A percentile compares a stretch with the other conserved stretches of the same genome.
These are phyloP conservation scores for Rhynchosporium graminicola DNA, from an alignment of 2,329 filamentous ascomycete genomes.

Conservation along the genomic window DNA sequence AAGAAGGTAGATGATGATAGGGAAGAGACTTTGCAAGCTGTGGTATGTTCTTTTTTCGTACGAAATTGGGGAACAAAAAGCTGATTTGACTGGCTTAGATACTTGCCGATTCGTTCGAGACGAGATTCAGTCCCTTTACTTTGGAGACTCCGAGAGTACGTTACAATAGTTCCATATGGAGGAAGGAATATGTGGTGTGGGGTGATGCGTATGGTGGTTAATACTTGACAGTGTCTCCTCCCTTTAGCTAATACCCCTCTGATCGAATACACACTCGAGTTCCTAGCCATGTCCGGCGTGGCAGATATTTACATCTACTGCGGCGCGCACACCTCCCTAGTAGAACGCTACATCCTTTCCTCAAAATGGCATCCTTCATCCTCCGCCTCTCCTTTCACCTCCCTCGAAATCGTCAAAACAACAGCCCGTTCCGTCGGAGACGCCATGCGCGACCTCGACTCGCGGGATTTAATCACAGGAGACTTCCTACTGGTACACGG, in stretches of 20 bases:
- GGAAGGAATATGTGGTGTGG: not conserved
- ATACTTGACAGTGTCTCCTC: conserved; percentile 72
- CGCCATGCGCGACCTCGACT: conserved; percentile 90
- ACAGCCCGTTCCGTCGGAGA: conserved; percentile 88
- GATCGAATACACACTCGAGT: conserved; percentile 97
- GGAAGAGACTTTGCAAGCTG: conserved; percentile 42
- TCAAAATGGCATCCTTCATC: conserved; percentile 75
- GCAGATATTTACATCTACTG: conserved; percentile 92
- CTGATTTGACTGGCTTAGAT: conserved; percentile 55
- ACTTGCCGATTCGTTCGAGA: conserved; percentile 92
- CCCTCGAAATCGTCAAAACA: conserved; percentile 80
- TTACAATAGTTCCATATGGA: conserved; percentile 25
- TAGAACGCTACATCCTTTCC: conserved; percentile 81
- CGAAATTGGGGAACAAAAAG: not conserved
- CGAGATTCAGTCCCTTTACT: conserved; percentile 86
- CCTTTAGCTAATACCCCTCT: conserved; percentile 91
- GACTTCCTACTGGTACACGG: conserved; percentile 94
- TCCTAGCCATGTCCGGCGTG: conserved; percentile 92
- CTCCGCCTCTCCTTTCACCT: conserved; percentile 68
- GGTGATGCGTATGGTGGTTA: not conserved
- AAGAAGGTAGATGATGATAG: conserved; percentile 41
- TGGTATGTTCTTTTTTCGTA: conserved; percentile 34
- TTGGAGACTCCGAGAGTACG: conserved; percentile 82
- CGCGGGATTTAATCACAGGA: conserved; percentile 77
- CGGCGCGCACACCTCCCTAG: conserved; percentile 79